Conservation (phyloP, 2,329 filamentous ascomycete genomes). For the Venturia aucupariae region DNA sequence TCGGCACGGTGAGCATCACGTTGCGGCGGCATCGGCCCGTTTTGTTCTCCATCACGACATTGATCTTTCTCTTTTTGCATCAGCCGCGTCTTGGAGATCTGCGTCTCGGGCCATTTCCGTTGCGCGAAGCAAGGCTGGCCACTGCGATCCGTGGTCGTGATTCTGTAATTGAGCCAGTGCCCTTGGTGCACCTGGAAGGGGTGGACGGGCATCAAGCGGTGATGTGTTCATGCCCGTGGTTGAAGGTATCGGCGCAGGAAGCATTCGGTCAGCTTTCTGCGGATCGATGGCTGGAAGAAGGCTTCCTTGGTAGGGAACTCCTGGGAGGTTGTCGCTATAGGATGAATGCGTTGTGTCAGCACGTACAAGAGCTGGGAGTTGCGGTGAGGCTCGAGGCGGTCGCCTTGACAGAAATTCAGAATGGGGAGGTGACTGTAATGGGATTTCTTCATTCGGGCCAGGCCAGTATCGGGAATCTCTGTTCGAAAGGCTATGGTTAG, state of each 20-base stretch:
- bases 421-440: neutral
- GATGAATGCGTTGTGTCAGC: conserved; percentile 33
- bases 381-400: neutral
- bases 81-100: conserved; percentile 17
- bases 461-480: neutral
- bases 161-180: neutral
- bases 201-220: conserved; percentile 13
- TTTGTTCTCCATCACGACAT: neutral
- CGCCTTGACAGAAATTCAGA: conserved; percentile 8
- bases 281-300: conserved; percentile 23
- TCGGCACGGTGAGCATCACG: conserved; percentile 14
- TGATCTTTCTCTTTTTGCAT: conserved; percentile 7
- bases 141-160: conserved; percentile 25
- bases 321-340: conserved; percentile 24
- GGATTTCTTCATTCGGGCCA: neutral
- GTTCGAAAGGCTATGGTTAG: neutral
- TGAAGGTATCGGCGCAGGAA: conserved; percentile 29
- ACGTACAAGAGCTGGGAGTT: conserved; percentile 26
- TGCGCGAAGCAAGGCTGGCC: conserved; percentile 27
- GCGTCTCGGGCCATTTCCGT: conserved; percentile 29
- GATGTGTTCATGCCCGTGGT: conserved; percentile 23
- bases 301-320: conserved; percentile 24
- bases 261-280: conserved; percentile 26
- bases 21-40: neutral
- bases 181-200: conserved; percentile 15